Evolutionary conservation across 2,329 filamentous ascomycete species (phyloP).

Genomic region (Fragosphaeria purpurea): DNA sequence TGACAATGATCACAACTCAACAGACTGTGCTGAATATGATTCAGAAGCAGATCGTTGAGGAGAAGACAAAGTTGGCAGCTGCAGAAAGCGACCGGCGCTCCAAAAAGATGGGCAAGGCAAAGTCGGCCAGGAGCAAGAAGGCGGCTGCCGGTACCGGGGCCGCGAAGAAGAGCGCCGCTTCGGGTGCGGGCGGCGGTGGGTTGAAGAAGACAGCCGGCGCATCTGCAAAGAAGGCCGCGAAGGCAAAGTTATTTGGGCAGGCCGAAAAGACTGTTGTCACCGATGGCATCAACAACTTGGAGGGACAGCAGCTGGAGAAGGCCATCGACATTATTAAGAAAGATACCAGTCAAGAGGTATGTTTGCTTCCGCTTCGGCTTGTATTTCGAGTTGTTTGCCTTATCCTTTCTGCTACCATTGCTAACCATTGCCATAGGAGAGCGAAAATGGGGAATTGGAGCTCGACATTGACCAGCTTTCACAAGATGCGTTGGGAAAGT

Average conservation of each 20-base stretch:
- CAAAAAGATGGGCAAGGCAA: conserved; percentile 40
- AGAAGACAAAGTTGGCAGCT: conserved; percentile 52
- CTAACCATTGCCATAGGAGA: conserved; percentile 33
- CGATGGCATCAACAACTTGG: conserved; percentile 70
- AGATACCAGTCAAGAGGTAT: conserved; percentile 68
- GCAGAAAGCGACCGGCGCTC: conserved; percentile 48
- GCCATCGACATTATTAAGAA: conserved; percentile 85
- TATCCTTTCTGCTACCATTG: neutral
- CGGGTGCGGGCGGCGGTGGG: conserved; percentile 15
- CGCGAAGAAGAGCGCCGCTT: conserved; percentile 5
- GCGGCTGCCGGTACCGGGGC: conserved; percentile 11
- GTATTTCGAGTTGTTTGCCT: neutral
- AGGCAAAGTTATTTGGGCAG: conserved; percentile 56
- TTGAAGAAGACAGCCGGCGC: conserved; percentile 25
- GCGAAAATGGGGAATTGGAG: conserved; percentile 49
- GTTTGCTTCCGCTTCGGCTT: conserved; percentile 25
- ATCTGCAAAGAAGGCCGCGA: conserved; percentile 35
- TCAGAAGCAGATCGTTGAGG: conserved; percentile 62
- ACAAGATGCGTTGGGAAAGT: conserved; percentile 42
- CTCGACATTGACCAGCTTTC: conserved; percentile 50
- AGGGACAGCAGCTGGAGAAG: conserved; percentile 64
- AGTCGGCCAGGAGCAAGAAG: conserved; percentile 47
- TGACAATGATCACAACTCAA: conserved; percentile 44
- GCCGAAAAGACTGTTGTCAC: conserved; percentile 89
- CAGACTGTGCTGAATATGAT: conserved; percentile 54